Evolutionary conservation across 1,284 basidiomycete genomes (phyloP), one percentile per base, ranked within the genome.

Genomic region (Ceratobasidium papillatum): DNA sequence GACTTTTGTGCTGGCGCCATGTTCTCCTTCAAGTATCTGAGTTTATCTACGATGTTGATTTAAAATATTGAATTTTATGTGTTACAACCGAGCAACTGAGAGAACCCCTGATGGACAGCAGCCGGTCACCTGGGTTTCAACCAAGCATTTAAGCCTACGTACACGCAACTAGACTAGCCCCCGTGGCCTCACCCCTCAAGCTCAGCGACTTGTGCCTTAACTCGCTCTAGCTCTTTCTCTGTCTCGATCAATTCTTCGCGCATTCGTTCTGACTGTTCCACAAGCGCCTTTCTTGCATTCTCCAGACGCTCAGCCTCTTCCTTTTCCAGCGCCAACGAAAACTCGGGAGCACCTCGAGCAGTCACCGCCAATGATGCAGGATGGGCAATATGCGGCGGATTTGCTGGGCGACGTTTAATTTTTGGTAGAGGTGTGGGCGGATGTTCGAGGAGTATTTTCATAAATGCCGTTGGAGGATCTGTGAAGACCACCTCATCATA

Each of bases 401-500:
- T 84, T 0, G 92, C 74, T 1, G 81, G 77, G 25, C 84, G 79
- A 49, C 88, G 84, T 75, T 87, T 89, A 19, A 82, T 83, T 75
- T 89, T 90, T 0, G 93, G 92, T 0, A 98, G 84, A 3, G 91
- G 90, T 0, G 94, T 96, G 0, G 96, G 96, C 0, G 95, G 91
- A 80, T 97, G 88, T 2, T 87, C 85, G 0, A 91, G 90, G 62
- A 99, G 88, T 73, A 94, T 87, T 78, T 91, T 90, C 79, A 98
- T 88, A 84, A 99, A 97, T 34, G 90, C 86, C 76, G 95, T 91
- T 76, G 92, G 95, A 0, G 98, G 98, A 80, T 99, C 97, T 78
- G 91, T 90, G 84, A 99, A 99, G 61, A 99, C 95, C 76, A 99
- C 89, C 78, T 99, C 98, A 81, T 99, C 98, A 84, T 99, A 99